A percentile compares a stretch with the other conserved stretches of the same genome.
Conservation (phyloP, 371 early-diverging fungal genomes). For the Lichtheimia ramosa region DNA sequence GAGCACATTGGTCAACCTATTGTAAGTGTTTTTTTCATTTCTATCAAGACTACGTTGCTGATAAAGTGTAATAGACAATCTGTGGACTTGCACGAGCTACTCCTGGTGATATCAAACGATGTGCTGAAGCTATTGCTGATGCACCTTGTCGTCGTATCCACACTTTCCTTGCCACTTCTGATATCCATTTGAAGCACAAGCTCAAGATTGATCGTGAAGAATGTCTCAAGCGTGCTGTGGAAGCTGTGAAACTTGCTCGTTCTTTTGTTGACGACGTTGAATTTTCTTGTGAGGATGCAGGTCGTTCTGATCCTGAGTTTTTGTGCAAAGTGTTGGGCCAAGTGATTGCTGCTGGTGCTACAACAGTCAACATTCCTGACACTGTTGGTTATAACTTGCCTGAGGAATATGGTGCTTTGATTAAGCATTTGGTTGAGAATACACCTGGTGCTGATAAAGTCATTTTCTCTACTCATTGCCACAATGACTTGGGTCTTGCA, state of each 20-base stretch:
- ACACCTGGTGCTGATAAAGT: constrained; percentile 75
- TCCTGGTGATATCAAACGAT: constrained; percentile 83
- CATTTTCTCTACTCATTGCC: constrained; percentile 93
- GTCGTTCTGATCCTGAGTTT: constrained; percentile 86
- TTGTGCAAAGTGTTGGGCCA: constrained; percentile 79
- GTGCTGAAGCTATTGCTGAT: constrained; percentile 82
- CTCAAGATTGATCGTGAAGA: constrained; percentile 86
- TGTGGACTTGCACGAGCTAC: constrained; percentile 91
- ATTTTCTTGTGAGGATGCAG: constrained; percentile 95
- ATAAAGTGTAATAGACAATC: constrained; percentile 58
- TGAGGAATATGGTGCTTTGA: constrained; percentile 83
- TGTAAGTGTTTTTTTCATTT: constrained; percentile 44
- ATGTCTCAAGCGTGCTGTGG: constrained; percentile 83
- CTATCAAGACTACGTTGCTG: background rate
- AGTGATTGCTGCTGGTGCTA: constrained; percentile 94
- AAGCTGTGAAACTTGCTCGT: constrained; percentile 79
- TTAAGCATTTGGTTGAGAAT: constrained; percentile 77
- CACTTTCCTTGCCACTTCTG: constrained; percentile 94
- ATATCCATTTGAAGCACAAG: constrained; percentile 93
- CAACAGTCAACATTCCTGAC: constrained; percentile 95
- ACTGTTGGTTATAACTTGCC: constrained; percentile 95
- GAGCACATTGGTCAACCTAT: constrained; percentile 81
- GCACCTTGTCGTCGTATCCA: constrained; percentile 91
- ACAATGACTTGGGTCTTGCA: constrained; percentile 95
- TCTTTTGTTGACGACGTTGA: constrained; percentile 86